Evolutionary conservation across 2,329 filamentous ascomycete genomes (phyloP).

Genomic region (Clarireedia paspali): DNA sequence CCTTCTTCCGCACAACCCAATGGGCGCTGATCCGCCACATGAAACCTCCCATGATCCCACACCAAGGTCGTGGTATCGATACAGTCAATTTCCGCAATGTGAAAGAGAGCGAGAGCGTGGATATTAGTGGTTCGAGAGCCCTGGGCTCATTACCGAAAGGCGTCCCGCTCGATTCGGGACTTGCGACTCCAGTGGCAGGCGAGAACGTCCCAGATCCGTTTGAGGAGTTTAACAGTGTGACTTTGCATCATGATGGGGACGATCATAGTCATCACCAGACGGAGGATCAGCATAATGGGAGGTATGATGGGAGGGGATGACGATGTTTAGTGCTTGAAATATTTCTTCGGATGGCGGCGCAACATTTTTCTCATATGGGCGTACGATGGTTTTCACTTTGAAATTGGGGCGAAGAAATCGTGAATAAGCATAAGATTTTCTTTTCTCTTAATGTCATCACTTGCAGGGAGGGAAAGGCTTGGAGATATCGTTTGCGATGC

Average conservation of each 20-base stretch:
- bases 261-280: conserved; percentile 36
- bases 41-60: conserved; percentile 94
- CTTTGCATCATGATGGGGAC: conserved; percentile 91
- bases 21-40: conserved; percentile 96
- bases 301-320: conserved; percentile 19
- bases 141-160: conserved; percentile 53
- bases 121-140: conserved; percentile 55
- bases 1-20: conserved; percentile 92
- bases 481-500: too few species aligned
- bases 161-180: conserved; percentile 76
- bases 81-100: conserved; percentile 97
- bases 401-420: too few species aligned
- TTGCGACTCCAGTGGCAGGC: conserved; percentile 69
- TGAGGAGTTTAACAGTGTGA: conserved; percentile 98
- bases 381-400: too few species aligned
- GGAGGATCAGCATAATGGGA: conserved; percentile 26
- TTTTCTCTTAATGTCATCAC: too few species aligned
- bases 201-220: conserved; percentile 82
- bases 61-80: conserved; percentile 82
- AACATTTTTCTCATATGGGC: too few species aligned
- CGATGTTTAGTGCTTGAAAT: too few species aligned
- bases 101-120: conserved; percentile 93
- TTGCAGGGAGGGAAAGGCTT: too few species aligned
- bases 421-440: too few species aligned
- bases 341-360: too few species aligned